These are phyloP conservation scores for Colletotrichum sp. DNA, from an alignment of 2,329 filamentous ascomycete genomes.

Conservation along the genomic window DNA sequence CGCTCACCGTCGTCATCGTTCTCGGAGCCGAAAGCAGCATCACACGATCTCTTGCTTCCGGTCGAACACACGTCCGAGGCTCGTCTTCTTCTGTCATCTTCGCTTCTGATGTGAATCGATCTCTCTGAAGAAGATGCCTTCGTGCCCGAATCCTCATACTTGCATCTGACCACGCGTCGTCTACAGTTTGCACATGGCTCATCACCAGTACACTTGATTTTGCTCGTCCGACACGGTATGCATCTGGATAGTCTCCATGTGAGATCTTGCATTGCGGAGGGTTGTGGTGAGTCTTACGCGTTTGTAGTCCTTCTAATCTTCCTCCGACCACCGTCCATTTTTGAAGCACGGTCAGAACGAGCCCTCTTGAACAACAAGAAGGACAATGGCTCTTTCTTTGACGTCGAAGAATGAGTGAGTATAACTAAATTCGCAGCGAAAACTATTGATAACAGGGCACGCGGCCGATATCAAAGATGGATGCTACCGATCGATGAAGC, in stretches of 20 bases:
- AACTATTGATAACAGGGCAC: not conserved
- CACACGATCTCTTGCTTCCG: not conserved
- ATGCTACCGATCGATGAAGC: not conserved
- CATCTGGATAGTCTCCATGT: slow-evolving; percentile 24
- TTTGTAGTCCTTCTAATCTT: not conserved
- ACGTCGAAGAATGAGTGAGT: not conserved
- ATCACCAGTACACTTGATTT: slow-evolving; percentile 39
- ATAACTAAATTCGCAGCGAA: not conserved
- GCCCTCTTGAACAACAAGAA: accelerated
- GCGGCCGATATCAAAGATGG: not conserved
- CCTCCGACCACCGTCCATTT: not conserved
- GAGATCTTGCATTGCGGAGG: not conserved
- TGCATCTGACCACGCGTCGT: slow-evolving; percentile 32
- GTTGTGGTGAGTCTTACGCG: not conserved
- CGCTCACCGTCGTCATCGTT: not conserved
- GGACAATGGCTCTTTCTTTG: not conserved
- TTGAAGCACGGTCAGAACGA: not conserved
- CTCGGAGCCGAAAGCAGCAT: not conserved
- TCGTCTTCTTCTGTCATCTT: not conserved
- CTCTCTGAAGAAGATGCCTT: slow-evolving; percentile 30
- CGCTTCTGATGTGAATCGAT: not conserved
- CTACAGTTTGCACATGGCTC: slow-evolving; percentile 36
- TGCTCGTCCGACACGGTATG: slow-evolving; percentile 35
- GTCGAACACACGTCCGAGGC: not conserved
- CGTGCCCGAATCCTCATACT: slow-evolving; percentile 31